Percentiles rank a stretch among this genome's conserved stretches.
Evolutionary conservation across 2,329 filamentous ascomycete species (phyloP).

Genomic region (Pseudopithomyces chartarum): DNA sequence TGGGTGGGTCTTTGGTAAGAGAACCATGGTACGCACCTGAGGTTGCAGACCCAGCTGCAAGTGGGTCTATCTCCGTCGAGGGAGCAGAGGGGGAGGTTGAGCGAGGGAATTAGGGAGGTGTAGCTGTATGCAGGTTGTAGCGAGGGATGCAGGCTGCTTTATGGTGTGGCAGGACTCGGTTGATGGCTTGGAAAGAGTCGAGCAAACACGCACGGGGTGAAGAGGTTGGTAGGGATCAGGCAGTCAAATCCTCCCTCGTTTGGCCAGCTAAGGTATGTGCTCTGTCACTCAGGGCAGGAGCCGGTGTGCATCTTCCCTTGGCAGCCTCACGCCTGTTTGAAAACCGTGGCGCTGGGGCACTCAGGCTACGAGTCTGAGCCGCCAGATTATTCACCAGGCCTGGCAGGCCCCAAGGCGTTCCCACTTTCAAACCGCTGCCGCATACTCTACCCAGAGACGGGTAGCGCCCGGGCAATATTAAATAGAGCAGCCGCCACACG

Average conservation of each 20-base stretch:
- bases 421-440: constrained; percentile 14
- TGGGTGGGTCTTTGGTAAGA: background rate
- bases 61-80: constrained; percentile 28
- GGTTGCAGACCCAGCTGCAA: constrained; percentile 30
- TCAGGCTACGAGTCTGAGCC: constrained; percentile 4
- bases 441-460: background rate
- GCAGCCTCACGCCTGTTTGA: constrained; percentile 7
- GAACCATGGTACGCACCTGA: constrained; percentile 8
- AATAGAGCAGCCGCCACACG: no score
- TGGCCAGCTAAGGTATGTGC: constrained; percentile 8
- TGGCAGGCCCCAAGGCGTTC: no score
- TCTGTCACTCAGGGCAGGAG: background rate
- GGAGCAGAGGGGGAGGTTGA: constrained; percentile 16
- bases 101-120: constrained; percentile 16
- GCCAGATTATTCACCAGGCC: constrained; percentile 7
- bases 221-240: background rate
- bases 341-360: constrained; percentile 10
- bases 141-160: constrained; percentile 15
- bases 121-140: constrained; percentile 11
- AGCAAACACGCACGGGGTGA: constrained; percentile 11
- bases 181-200: background rate
- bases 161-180: constrained; percentile 10
- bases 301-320: background rate
- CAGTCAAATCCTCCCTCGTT: constrained; percentile 10
- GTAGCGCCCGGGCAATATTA: no score